These are phyloP conservation scores for Talinum fruticosum DNA, from an alignment of 148 eudicot genomes.

Conservation along the genomic window DNA sequence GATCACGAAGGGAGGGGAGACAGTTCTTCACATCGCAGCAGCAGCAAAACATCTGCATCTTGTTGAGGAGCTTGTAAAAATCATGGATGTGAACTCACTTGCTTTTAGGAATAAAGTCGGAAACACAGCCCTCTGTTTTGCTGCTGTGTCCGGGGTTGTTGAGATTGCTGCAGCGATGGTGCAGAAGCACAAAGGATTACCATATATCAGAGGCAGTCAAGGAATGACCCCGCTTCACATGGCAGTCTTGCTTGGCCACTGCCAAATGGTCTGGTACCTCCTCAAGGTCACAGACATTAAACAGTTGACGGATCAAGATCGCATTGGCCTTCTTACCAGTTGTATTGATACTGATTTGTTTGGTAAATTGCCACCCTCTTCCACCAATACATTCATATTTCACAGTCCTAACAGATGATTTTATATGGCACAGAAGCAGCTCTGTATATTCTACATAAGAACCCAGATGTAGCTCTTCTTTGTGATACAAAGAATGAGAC, in stretches of 20 bases:
- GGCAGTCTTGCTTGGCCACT: constrained; percentile 27
- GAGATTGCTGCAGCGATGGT: constrained; percentile 25
- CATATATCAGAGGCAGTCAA: constrained; percentile 28
- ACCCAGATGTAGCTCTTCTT: constrained; percentile 8
- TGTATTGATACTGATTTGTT: constrained; percentile 28
- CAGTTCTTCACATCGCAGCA: constrained; percentile 32
- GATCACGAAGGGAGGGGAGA: constrained; percentile 28
- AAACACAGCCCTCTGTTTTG: constrained; percentile 31
- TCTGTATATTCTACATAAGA: constrained; percentile 7
- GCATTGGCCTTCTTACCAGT: constrained; percentile 19
- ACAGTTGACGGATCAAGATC: constrained; percentile 16
- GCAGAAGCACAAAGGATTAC: constrained; percentile 16
- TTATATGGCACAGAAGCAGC: constrained; percentile 16
- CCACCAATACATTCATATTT: no score
- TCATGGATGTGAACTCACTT: constrained; percentile 13
- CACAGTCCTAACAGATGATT: background rate
- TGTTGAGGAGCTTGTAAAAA: constrained; percentile 12
- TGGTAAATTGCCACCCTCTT: constrained; percentile 23
- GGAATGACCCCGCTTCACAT: constrained; percentile 30
- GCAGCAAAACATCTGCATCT: constrained; percentile 17
- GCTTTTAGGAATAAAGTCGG: constrained; percentile 22
- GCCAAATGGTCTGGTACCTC: constrained; percentile 30
- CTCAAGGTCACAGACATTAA: constrained; percentile 15
- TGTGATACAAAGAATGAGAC: constrained; percentile 28
- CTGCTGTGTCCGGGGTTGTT: constrained; percentile 29